Conservation (phyloP, 2,329 filamentous ascomycete species). For the Calonectria montana region DNA sequence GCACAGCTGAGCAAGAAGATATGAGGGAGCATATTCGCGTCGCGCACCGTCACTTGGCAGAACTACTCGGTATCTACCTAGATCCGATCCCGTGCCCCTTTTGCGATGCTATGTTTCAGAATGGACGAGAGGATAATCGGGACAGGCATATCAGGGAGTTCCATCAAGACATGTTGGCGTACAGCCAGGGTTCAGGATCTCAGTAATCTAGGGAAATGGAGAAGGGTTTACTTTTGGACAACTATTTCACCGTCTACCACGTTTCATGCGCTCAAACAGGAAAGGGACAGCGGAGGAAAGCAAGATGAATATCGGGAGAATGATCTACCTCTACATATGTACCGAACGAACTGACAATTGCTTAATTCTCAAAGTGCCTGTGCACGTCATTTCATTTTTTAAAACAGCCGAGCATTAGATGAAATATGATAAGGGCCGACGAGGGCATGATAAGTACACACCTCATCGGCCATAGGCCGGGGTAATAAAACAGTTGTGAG, state of each 20-base stretch:
- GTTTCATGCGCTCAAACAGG: not conserved
- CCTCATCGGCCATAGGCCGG: not conserved
- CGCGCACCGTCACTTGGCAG: not conserved
- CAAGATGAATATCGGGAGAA: not conserved
- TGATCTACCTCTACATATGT: not conserved
- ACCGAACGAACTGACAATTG: not conserved
- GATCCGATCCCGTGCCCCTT: not conserved
- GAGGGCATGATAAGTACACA: not conserved
- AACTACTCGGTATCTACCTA: not conserved
- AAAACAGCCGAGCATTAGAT: not conserved
- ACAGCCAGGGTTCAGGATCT: not conserved
- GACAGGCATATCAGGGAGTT: not conserved
- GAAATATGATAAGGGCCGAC: not conserved
- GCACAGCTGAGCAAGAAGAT: constrained; percentile 2
- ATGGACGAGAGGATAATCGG: constrained; percentile 2
- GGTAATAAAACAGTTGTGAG: not conserved
- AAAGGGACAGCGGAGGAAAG: not conserved
- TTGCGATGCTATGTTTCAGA: not conserved
- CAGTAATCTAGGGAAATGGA: not conserved
- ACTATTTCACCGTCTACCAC: too few relatives aligned
- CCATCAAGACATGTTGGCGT: not conserved
- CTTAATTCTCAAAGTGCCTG: not conserved
- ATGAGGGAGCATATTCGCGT: constrained; percentile 13
- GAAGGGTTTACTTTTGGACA: too few relatives aligned
- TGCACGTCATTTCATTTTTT: not conserved